A percentile compares a stretch with the other conserved stretches of the same genome.
phyloP scores from a whole-genome alignment of 768 basidiomycete species.

The Lanmaoa pseudosensibilis region DNA sequence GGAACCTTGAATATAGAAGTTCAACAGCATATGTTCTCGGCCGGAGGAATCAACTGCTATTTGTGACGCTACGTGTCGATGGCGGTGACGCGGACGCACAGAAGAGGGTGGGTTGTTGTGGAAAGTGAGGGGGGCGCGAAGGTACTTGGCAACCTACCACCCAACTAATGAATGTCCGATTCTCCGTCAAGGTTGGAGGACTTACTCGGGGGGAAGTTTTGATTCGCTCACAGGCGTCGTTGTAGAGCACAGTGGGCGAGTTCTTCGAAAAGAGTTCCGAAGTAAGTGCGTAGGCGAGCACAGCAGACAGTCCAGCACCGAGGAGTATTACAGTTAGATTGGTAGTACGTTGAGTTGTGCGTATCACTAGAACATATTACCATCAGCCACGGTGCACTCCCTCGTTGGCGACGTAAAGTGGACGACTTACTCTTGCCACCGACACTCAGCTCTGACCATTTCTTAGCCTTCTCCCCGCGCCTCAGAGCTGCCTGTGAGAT shows the following conservation, averaged over 20 bases:
- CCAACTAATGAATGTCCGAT: neutral
- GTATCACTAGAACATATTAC: conserved; percentile 15
- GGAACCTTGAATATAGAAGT: conserved; percentile 74
- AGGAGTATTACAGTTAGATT: conserved; percentile 59
- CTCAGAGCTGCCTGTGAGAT: conserved; percentile 55
- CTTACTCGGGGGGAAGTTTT: conserved; percentile 46
- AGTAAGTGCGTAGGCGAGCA: conserved; percentile 74
- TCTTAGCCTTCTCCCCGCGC: conserved; percentile 57
- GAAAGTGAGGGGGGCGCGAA: conserved; percentile 67
- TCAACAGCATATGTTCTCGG: conserved; percentile 80
- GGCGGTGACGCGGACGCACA: conserved; percentile 75
- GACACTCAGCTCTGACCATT: conserved; percentile 78
- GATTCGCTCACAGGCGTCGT: conserved; percentile 53
- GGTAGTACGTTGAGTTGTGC: conserved; percentile 49
- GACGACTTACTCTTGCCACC: conserved; percentile 67
- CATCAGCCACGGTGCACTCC: neutral
- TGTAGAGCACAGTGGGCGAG: conserved; percentile 80
- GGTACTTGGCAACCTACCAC: conserved; percentile 63
- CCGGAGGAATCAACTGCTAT: conserved; percentile 71
- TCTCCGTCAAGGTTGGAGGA: neutral
- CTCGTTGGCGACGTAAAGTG: neutral
- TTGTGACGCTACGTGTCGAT: conserved; percentile 78
- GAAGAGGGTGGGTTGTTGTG: conserved; percentile 82
- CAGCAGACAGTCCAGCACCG: conserved; percentile 76
- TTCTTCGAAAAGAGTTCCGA: conserved; percentile 88